These are phyloP conservation scores for Eucommia ulmoides DNA, from an alignment of 257 asterid genomes.

Conservation along the genomic window DNA sequence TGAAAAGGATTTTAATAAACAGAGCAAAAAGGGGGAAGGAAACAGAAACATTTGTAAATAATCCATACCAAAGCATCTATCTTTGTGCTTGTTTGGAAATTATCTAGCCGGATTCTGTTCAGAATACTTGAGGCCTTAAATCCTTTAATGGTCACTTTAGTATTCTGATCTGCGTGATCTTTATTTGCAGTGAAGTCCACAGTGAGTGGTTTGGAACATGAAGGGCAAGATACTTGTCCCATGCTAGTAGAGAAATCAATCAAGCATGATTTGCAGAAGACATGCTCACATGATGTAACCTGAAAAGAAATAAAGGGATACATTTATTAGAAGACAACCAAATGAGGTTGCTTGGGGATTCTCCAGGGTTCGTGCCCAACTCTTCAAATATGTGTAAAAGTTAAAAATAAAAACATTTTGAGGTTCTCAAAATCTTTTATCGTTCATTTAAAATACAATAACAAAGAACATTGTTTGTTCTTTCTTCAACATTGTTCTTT, in stretches of 20 bases:
- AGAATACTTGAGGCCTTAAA: constrained; percentile 72
- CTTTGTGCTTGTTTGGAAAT: constrained; percentile 87
- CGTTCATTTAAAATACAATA: too few species aligned
- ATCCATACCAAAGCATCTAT: constrained; percentile 84
- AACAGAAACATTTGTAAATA: constrained; percentile 2
- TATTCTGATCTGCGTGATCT: constrained; percentile 33
- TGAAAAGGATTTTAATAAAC: too few species aligned
- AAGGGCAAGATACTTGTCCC: constrained; percentile 74
- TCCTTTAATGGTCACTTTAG: constrained; percentile 54
- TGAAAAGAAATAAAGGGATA: constrained; percentile 17
- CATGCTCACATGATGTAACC: constrained; percentile 77
- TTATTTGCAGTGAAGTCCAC: constrained; percentile 59
- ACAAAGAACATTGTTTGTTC: too few species aligned
- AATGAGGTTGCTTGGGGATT: too few species aligned
- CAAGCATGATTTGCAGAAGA: constrained; percentile 84
- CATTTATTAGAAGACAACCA: not conserved
- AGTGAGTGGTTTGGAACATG: constrained; percentile 83
- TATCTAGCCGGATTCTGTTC: constrained; percentile 58
- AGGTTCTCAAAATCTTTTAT: too few species aligned
- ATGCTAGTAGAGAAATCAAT: constrained; percentile 50
- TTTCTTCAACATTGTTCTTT: too few species aligned
- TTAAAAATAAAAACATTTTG: too few species aligned
- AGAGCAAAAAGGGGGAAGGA: not conserved
- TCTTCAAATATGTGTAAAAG: too few species aligned
- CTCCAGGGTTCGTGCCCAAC: too few species aligned